A percentile compares a stretch with the other conserved stretches of the same genome.
phyloP scores from a whole-genome alignment of 495 filamentous ascomycete species.

The Copromyces sp. region DNA sequence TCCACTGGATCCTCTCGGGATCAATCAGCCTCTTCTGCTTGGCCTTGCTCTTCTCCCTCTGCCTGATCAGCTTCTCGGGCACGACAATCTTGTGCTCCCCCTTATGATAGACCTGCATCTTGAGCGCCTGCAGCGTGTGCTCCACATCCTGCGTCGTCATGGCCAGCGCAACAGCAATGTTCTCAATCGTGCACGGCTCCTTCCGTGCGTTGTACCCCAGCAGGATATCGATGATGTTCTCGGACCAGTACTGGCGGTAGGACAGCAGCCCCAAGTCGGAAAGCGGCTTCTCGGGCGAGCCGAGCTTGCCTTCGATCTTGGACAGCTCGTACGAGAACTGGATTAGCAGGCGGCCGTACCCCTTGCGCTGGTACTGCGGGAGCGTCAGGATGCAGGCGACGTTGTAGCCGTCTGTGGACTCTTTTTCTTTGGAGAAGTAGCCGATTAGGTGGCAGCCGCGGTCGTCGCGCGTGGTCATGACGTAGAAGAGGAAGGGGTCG shows the following conservation, averaged over 20 bases:
- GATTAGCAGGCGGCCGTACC: slow-evolving; percentile 86
- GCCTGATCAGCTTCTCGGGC: slow-evolving; percentile 54
- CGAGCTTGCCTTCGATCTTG: slow-evolving; percentile 87
- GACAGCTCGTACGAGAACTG: slow-evolving; percentile 97
- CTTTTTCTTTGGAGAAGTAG: slow-evolving; percentile 98
- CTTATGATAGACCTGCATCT: slow-evolving; percentile 90
- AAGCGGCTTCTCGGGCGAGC: slow-evolving; percentile 91
- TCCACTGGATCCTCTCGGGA: slow-evolving; percentile 75
- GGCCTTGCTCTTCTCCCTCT: slow-evolving; percentile 65
- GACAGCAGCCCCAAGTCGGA: slow-evolving; percentile 85
- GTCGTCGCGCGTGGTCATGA: slow-evolving; percentile 82
- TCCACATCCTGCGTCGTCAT: slow-evolving; percentile 97
- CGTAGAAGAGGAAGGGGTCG: slow-evolving; percentile 97
- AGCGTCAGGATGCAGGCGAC: slow-evolving; percentile 95
- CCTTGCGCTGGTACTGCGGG: slow-evolving; percentile 89
- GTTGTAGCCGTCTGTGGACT: slow-evolving; percentile 92
- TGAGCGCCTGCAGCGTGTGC: slow-evolving; percentile 81
- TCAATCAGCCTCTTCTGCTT: slow-evolving; percentile 67
- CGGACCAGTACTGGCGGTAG: slow-evolving; percentile 95
- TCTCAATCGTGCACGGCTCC: slow-evolving; percentile 69
- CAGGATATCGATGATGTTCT: slow-evolving; percentile 78
- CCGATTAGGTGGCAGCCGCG: slow-evolving; percentile 88
- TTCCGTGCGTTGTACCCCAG: slow-evolving; percentile 49
- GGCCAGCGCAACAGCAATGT: slow-evolving; percentile 62
- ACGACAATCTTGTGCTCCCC: slow-evolving; percentile 89